A percentile compares a stretch with the other conserved stretches of the same genome.
phyloP scores from a whole-genome alignment of 1,139 yeast species.

The Candida anutae region DNA sequence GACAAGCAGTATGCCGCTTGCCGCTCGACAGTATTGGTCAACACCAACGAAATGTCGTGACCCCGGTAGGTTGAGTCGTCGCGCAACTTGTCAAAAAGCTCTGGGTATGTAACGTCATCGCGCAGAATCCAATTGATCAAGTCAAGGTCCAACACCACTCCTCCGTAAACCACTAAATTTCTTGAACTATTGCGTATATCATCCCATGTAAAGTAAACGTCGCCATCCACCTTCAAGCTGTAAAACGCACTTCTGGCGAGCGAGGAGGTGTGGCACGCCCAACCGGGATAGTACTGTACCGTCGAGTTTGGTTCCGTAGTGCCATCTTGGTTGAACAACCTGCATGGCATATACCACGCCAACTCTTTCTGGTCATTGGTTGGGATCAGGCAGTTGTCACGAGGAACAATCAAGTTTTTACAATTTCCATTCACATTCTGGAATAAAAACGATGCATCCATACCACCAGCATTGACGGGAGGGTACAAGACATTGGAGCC shows the following conservation, averaged over 20 bases:
- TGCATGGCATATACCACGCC: conserved; percentile 98
- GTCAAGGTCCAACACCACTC: conserved; percentile 76
- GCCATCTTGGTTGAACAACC: conserved; percentile 61
- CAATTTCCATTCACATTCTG: conserved; percentile 96
- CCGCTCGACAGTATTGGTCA: conserved; percentile 63
- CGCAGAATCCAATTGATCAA: conserved; percentile 65
- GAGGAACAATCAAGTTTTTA: conserved; percentile 71
- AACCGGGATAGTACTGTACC: conserved; percentile 61
- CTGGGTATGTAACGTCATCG: conserved; percentile 67
- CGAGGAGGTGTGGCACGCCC: conserved; percentile 83
- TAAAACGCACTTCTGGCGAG: conserved; percentile 66
- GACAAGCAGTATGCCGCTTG: conserved; percentile 72
- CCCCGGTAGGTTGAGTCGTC: conserved; percentile 55
- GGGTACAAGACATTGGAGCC: conserved; percentile 73
- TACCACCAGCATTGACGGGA: conserved; percentile 83
- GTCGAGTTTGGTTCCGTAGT: conserved; percentile 57
- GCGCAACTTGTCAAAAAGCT: conserved; percentile 55
- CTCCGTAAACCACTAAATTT: conserved; percentile 79
- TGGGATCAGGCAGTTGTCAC: conserved; percentile 65
- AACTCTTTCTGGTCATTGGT: conserved; percentile 48
- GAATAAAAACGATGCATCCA: conserved; percentile 80
- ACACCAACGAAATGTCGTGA: conserved; percentile 69
- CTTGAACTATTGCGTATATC: conserved; percentile 66
- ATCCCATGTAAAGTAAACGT: conserved; percentile 86
- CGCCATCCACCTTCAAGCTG: conserved; percentile 53